phyloP scores from a whole-genome alignment of 2,329 filamentous ascomycete species.

The Cladosporium sp. region DNA sequence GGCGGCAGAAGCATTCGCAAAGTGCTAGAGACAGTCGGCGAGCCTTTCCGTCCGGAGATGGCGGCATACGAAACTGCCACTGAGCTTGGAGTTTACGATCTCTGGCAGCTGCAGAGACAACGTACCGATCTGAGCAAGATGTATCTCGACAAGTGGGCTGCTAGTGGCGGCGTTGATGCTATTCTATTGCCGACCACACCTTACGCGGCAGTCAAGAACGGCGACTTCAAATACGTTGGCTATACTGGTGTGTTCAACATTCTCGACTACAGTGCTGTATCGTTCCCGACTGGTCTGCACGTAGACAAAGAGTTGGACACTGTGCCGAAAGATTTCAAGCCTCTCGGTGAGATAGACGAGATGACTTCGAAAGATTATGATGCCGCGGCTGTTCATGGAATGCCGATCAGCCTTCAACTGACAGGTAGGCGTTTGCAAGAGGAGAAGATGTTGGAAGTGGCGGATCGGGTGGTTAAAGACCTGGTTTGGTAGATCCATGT shows the following conservation, averaged over 20 bases:
- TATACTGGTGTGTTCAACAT: constrained; percentile 44
- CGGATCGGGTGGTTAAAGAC: constrained; percentile 23
- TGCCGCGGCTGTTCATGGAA: constrained; percentile 36
- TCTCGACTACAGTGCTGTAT: constrained; percentile 44
- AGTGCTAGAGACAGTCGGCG: constrained; percentile 37
- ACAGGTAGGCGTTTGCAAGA: constrained; percentile 31
- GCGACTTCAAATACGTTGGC: constrained; percentile 43
- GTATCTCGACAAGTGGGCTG: constrained; percentile 45
- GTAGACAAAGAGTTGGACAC: constrained; percentile 39
- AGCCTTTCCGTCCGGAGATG: constrained; percentile 50
- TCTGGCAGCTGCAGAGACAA: constrained; percentile 49
- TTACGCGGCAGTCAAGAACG: constrained; percentile 39
- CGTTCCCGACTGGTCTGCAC: constrained; percentile 40
- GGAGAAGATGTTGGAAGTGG: constrained; percentile 34
- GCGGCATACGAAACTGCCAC: constrained; percentile 38
- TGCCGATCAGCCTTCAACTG: constrained; percentile 37
- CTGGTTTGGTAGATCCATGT: constrained; percentile 14
- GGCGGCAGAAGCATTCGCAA: constrained; percentile 46
- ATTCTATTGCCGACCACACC: constrained; percentile 46
- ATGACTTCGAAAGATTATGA: constrained; percentile 33
- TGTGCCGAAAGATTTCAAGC: constrained; percentile 20
- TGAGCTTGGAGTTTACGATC: constrained; percentile 40
- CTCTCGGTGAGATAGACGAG: constrained; percentile 38
- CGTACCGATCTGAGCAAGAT: constrained; percentile 38
- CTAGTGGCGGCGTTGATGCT: constrained; percentile 38